Evolutionary conservation across 176 grass and related monocot genomes (phyloP), one percentile per base, ranked within the genome.

Genomic region (Phragmites australis): DNA sequence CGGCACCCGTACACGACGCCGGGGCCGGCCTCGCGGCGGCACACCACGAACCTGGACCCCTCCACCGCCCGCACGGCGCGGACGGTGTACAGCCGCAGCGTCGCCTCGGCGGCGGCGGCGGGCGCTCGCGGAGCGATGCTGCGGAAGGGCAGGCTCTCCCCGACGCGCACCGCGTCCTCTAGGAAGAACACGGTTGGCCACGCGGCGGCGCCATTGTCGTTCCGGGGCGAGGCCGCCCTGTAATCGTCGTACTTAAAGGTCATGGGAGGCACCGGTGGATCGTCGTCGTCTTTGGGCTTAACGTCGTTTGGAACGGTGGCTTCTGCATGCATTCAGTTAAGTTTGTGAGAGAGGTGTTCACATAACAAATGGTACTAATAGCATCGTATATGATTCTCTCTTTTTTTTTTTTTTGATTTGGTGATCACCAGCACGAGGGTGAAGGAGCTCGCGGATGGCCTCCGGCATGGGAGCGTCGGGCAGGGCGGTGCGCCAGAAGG

Each of bases 241-340:
- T 83, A 54, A 46, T 88, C 74, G 26, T 78, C 74, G 74, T 88
- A 88, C 16, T 78, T 65, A 74, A 88, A 88, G 56, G 41, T 65
- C 65, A 88, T 65, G 40, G 79, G 79, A 8, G 73, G 71, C 37
- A 37, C 34, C 34, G 34, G 34, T 37, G 17, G 32, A n/a, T 75
- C 53, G 72, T 53, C 39, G 81, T 18, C 39, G 16, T 26, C 44
- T 16, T 42, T 15, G 59, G 8, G 58, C 6, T 83, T 40, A 6
- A 11, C 48, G 27, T 19, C 55, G 26, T 15, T 50, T 17, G 21
- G 52, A 16, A 22, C 25, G 26, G 19, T 59, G 64, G 10, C 40
- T 19, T 53, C 85, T 77, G 64, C 78, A 76, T 16, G 21, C 17
- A 66, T 3, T 21, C 17, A 45, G 6, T 0, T 18, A 78, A 17